Percentiles rank a stretch among this genome's conserved stretches.
These are phyloP conservation scores for Brassica balearica DNA, from an alignment of 441 rosid genomes.

Conservation along the genomic window DNA sequence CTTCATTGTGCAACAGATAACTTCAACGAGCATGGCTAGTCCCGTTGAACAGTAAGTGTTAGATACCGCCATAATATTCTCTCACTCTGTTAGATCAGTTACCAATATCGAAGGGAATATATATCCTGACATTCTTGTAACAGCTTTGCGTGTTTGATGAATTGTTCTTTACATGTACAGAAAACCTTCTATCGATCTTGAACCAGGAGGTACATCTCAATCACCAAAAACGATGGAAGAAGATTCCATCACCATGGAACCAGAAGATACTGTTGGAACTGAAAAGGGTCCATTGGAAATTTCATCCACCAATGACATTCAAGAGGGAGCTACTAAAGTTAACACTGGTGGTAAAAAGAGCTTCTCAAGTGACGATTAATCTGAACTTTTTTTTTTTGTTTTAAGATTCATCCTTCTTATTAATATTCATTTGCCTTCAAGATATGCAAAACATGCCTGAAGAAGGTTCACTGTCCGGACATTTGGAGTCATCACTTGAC, in stretches of 20 bases:
- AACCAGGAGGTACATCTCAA: neutral
- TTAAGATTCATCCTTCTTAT: conserved; percentile 7
- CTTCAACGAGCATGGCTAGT: conserved; percentile 13
- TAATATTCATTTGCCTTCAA: neutral
- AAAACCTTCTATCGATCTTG: neutral
- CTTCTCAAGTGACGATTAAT: neutral
- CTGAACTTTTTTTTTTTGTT: neutral
- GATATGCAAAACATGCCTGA: conserved; percentile 18
- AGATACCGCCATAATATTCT: neutral
- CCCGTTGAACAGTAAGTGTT: neutral
- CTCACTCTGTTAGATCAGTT: too few species aligned
- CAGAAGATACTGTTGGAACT: neutral
- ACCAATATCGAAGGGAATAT: too few species aligned
- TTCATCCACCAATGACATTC: conserved; percentile 30
- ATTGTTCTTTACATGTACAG: conserved; percentile 11
- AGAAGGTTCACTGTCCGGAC: conserved; percentile 13
- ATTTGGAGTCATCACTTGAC: conserved; percentile 3
- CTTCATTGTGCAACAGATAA: conserved; percentile 15
- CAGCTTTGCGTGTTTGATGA: too few species aligned
- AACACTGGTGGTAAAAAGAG: conserved; percentile 3
- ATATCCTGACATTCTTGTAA: too few species aligned
- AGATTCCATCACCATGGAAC: neutral
- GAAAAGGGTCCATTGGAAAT: neutral
- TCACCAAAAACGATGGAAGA: neutral
- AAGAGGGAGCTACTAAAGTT: conserved; percentile 18